Percentiles rank a stretch among this genome's conserved stretches.
Conservation (phyloP, 345 rosid genomes). For the Camelina hispida region DNA sequence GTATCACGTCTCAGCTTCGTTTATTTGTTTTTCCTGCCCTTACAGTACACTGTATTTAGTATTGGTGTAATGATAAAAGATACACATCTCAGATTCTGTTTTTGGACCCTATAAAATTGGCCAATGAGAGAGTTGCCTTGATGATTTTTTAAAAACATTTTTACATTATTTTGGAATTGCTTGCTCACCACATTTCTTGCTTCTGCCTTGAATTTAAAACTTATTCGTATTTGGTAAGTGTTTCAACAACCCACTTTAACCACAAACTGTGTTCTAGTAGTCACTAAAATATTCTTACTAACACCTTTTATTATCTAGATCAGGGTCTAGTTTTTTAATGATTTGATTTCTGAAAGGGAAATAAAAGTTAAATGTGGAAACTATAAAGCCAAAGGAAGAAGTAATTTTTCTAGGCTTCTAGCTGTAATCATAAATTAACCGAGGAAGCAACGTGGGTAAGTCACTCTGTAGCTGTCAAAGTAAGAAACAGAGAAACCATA, state of each 20-base stretch:
- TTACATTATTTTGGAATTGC: neutral
- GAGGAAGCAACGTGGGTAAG: neutral
- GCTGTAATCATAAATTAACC: neutral
- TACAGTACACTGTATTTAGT: neutral
- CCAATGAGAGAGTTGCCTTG: neutral
- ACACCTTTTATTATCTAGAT: neutral
- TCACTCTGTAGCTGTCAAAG: neutral
- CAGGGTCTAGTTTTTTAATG: neutral
- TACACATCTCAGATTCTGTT: neutral
- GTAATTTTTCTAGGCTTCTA: neutral
- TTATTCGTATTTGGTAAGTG: neutral
- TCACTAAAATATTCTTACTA: neutral
- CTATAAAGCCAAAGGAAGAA: neutral
- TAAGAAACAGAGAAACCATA: constrained; percentile 4
- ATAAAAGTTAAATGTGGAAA: neutral
- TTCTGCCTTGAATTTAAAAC: neutral
- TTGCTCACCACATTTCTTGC: neutral
- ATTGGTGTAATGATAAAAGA: neutral
- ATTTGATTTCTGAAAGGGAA: neutral
- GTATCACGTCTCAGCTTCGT: neutral
- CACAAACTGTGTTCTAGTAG: neutral
- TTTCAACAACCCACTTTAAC: neutral
- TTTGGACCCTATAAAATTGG: neutral
- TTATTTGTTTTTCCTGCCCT: too few species aligned
- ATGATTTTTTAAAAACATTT: neutral